Base-by-base conservation (phyloP, 1,284 basidiomycete genomes). In the Gymnopus androsaceus region DNA sequence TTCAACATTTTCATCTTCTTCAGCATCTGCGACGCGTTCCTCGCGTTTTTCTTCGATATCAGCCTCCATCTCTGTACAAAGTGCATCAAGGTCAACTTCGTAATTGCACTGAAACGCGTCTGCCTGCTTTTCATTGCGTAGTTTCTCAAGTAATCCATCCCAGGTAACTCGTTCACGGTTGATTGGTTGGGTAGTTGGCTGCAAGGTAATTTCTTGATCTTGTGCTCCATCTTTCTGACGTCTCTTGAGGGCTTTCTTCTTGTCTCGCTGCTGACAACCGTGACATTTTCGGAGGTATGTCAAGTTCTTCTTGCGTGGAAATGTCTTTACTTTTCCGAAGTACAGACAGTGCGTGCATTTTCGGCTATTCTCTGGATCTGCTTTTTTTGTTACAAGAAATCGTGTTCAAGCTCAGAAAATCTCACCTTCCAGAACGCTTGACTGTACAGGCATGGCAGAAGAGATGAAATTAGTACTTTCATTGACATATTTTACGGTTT, bases 301-400 rank as follows among this genome's bases (percentile, higher is more conserved):
- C 11, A 57, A 28, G 23, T 48, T 37, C 5, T 3, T 19, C 25
- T 23, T 40, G 25, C 25, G 51, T 2, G 56, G 56, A 33, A 57
- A 57, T n/a, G 44, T 52, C 7, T 23, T 41, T 8, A 53, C n/a
- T 17, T 52, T 23, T 6, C 51, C 56, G 3, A 14, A 5, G 28
- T 54, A 57, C 8, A 2, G 8, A 42, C 56, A 57, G 21, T 45
- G 51, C 4, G 31, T 17, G 44, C 56, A 57, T 53, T 57, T 57
- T 52, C 49, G 11, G 37, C 7, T 6, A 40, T 19, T 40, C 14
- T 40, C 37, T 15, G 17, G 37, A 19, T 40, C 37, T 40, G n/a
- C 17, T 40, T 33, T 33, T 7, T 33, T 33, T 33, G n/a, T n/a
- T n/a, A n/a, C n/a, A n/a, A n/a, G n/a, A n/a, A n/a, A n/a, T n/a